Conservation (phyloP, 768 basidiomycete species). For the Trametes cingulata region DNA sequence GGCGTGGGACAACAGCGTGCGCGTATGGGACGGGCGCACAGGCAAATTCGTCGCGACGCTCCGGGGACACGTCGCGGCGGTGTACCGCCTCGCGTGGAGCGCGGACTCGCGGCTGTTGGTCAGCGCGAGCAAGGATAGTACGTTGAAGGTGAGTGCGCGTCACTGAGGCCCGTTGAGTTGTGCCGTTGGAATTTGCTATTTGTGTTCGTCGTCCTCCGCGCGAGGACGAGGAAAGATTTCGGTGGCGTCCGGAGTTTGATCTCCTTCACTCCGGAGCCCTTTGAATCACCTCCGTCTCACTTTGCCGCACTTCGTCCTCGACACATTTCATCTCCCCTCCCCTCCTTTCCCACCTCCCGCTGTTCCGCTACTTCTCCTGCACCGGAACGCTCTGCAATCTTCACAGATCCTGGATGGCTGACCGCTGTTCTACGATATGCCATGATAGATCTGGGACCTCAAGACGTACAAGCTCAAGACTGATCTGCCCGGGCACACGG, state of each 20-base stretch:
- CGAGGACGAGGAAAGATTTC: neutral
- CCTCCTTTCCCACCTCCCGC: no score
- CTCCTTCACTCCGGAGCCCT: no score
- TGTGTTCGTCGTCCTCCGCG: neutral
- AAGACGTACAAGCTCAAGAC: slow-evolving; percentile 94
- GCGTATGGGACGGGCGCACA: slow-evolving; percentile 86
- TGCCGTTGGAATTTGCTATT: neutral
- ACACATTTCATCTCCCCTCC: no score
- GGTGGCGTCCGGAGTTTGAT: no score
- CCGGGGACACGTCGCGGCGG: slow-evolving; percentile 90
- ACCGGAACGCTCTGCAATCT: no score
- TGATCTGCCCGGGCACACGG: slow-evolving; percentile 94
- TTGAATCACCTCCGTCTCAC: no score
- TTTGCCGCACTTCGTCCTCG: no score
- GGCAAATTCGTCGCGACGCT: slow-evolving; percentile 90
- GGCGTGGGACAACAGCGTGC: slow-evolving; percentile 87
- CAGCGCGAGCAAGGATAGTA: slow-evolving; percentile 94
- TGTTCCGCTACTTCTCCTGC: neutral
- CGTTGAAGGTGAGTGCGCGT: slow-evolving; percentile 72
- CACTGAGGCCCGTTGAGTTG: no score
- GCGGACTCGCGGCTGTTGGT: slow-evolving; percentile 90
- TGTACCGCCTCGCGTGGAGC: slow-evolving; percentile 95
- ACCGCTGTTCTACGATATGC: no score
- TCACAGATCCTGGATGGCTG: no score
- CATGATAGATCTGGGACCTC: slow-evolving; percentile 85